phyloP scores from a whole-genome alignment of 805 yeast species.

The Metschnikowia anglica region DNA sequence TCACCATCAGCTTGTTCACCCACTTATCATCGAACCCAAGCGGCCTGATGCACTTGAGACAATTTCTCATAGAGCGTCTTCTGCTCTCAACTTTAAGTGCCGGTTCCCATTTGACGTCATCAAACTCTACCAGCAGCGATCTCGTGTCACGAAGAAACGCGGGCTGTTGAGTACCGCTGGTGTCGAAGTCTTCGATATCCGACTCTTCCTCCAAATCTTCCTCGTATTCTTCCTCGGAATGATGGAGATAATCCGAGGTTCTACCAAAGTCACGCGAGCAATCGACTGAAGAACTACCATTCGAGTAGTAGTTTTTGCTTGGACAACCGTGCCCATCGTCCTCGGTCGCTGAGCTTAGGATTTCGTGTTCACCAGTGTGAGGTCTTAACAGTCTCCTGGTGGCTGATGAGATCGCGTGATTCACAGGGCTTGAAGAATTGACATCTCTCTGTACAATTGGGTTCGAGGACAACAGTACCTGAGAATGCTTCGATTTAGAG shows the following conservation, averaged over 20 bases:
- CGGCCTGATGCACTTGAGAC: slow-evolving; percentile 57
- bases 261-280: neutral
- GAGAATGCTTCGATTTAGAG: neutral
- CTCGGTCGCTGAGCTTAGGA: neutral
- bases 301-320: neutral
- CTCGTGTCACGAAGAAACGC: neutral
- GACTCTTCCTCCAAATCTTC: slow-evolving; percentile 2
- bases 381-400: neutral
- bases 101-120: slow-evolving; percentile 49
- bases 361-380: neutral
- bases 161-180: neutral
- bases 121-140: neutral
- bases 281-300: neutral
- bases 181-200: neutral
- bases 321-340: neutral
- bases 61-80: slow-evolving; percentile 48
- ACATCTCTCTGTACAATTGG: neutral
- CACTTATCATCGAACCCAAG: slow-evolving; percentile 52
- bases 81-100: slow-evolving; percentile 33
- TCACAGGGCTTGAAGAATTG: neutral
- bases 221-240: slow-evolving; percentile 10
- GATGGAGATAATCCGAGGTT: neutral
- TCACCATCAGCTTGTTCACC: slow-evolving; percentile 48
- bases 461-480: neutral
- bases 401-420: neutral